phyloP scores from a whole-genome alignment of 768 basidiomycete genomes.

The Auricularia sp. region DNA sequence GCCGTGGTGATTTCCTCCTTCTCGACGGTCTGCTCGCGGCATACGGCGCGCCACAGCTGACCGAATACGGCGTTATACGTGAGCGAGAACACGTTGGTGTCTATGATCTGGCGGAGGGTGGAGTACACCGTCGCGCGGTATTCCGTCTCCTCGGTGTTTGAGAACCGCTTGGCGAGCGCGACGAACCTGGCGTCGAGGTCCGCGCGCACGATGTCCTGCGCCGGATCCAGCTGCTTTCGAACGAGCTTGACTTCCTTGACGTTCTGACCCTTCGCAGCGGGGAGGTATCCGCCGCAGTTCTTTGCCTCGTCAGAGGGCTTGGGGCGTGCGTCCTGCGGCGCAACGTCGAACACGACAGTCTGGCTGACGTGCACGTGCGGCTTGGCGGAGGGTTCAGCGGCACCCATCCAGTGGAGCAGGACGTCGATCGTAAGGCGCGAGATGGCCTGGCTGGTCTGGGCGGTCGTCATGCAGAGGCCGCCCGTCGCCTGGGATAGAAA shows the following conservation, averaged over 20 bases:
- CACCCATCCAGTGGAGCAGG: constrained; percentile 20
- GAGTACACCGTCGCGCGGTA: constrained; percentile 16
- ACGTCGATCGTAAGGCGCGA: constrained; percentile 18
- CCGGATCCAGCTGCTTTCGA: not conserved
- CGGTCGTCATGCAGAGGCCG: constrained; percentile 15
- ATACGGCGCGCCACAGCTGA: constrained; percentile 22
- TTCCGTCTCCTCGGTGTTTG: constrained; percentile 10
- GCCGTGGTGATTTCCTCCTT: constrained; percentile 13
- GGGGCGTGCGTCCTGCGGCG: constrained; percentile 9
- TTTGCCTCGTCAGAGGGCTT: constrained; percentile 12
- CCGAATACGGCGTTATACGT: constrained; percentile 22
- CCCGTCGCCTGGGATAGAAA: constrained; percentile 17
- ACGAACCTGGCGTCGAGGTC: constrained; percentile 4
- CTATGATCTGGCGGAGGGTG: constrained; percentile 17
- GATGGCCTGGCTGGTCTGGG: constrained; percentile 10
- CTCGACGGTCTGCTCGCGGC: constrained; percentile 13
- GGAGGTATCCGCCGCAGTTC: constrained; percentile 14
- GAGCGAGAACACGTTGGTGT: constrained; percentile 17
- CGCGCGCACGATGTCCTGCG: not conserved
- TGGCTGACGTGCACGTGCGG: constrained; percentile 2
- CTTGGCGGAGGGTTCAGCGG: not conserved
- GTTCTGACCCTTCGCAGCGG: not conserved
- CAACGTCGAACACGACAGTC: constrained; percentile 10
- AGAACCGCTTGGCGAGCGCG: constrained; percentile 16
- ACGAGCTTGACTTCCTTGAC: not conserved